Conservation (phyloP, 139 green algal species). For the Auxenochlorella protothecoides region DNA sequence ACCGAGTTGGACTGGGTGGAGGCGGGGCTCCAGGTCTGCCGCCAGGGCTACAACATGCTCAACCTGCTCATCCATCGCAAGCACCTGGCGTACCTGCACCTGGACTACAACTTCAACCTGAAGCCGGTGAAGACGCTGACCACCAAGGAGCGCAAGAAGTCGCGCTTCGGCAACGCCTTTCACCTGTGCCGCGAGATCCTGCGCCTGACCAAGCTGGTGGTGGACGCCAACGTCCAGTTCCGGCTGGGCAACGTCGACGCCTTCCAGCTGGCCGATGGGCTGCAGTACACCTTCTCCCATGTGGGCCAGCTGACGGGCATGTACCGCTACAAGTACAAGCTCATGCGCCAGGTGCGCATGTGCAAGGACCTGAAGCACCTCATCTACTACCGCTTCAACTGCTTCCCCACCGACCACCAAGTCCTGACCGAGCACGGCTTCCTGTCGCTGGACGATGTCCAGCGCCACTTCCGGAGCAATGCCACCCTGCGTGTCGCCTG, state of each 20-base stretch:
- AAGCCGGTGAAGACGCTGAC: conserved; percentile 99
- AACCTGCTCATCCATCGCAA: conserved; percentile 99
- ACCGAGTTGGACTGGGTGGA: conserved; percentile 99
- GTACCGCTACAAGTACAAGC: conserved; percentile 97
- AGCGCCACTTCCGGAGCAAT: too few relatives aligned
- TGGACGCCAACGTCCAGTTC: conserved; percentile 92
- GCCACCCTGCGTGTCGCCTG: too few relatives aligned
- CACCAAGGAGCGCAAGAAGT: conserved; percentile 99
- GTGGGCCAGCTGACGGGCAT: conserved; percentile 97
- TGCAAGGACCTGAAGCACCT: conserved; percentile 99
- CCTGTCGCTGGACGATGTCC: too few relatives aligned
- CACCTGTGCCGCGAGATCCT: conserved; percentile 98
- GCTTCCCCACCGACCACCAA: too few relatives aligned
- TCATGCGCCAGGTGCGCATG: conserved; percentile 99
- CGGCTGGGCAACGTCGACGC: conserved; percentile 98
- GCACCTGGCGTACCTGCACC: conserved; percentile 98
- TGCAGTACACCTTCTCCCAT: conserved; percentile 99
- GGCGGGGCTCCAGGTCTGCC: conserved; percentile 95
- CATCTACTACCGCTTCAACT: conserved; percentile 99
- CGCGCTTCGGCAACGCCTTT: conserved; percentile 97
- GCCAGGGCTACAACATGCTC: conserved; percentile 99
- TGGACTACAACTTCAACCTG: conserved; percentile 99
- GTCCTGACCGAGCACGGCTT: too few relatives aligned
- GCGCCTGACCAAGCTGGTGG: conserved; percentile 96
- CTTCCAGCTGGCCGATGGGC: conserved; percentile 96